Evolutionary conservation across 768 basidiomycete genomes (phyloP).

Genomic region (Trichaptum fuscoviolaceum): DNA sequence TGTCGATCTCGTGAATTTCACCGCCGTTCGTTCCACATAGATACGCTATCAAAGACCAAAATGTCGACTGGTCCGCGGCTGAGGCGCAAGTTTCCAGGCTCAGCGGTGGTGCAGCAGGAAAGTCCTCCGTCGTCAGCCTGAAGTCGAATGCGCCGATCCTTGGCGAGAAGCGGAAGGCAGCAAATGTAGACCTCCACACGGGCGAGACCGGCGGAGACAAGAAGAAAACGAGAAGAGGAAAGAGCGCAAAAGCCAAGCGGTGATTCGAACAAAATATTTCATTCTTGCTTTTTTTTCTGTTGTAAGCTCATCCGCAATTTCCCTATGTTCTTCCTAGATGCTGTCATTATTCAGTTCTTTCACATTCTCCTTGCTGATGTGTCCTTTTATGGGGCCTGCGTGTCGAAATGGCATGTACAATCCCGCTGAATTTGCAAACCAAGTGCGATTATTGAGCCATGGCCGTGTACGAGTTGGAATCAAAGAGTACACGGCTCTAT

Average conservation of each 20-base stretch:
- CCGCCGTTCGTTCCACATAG: conserved; percentile 14
- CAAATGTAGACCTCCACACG: background rate
- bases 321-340: background rate
- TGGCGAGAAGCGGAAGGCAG: conserved; percentile 54
- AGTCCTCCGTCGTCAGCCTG: conserved; percentile 73
- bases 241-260: background rate
- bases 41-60: conserved; percentile 56
- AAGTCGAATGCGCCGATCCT: conserved; percentile 36
- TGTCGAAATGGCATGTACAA: background rate
- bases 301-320: background rate
- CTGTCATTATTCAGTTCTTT: background rate
- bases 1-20: conserved; percentile 4
- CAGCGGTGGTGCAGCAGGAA: conserved; percentile 35
- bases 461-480: background rate
- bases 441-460: background rate
- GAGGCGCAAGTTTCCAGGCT: conserved; percentile 64
- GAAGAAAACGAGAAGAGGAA: conserved; percentile 3
- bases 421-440: background rate
- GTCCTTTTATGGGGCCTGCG: background rate
- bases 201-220: background rate
- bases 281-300: background rate
- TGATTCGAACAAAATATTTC: background rate
- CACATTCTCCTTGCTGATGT: background rate
- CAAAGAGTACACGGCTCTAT: background rate
- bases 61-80: conserved; percentile 70